Conservation (phyloP, 371 early-diverging fungal species). For the Zychaea mexicana region DNA sequence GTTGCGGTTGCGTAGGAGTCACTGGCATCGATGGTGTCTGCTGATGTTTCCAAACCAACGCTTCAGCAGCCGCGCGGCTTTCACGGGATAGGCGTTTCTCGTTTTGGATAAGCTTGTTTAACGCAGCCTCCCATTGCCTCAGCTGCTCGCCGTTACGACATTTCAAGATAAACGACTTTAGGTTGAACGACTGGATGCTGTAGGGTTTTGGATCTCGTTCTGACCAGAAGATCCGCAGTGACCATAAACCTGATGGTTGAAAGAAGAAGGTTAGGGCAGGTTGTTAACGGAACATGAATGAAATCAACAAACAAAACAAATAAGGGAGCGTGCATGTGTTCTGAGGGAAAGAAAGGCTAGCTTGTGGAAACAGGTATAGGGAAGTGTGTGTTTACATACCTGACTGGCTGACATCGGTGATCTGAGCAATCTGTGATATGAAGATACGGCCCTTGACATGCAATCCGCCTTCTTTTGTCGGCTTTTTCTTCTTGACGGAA, state of each 20-base stretch:
- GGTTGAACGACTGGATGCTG: conserved; percentile 45
- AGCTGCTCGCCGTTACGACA: conserved; percentile 93
- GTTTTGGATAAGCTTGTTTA: conserved; percentile 55
- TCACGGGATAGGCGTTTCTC: conserved; percentile 20
- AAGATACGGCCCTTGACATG: conserved; percentile 78
- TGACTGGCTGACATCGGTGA: conserved; percentile 68
- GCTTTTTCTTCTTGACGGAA: conserved; percentile 38
- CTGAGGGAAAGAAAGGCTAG: too few relatives aligned
- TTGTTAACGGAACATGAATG: not conserved
- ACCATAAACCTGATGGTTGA: conserved; percentile 26
- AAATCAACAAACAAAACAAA: not conserved
- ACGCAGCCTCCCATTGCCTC: conserved; percentile 78
- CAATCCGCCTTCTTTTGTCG: conserved; percentile 3
- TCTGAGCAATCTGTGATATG: conserved; percentile 78
- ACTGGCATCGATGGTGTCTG: not conserved
- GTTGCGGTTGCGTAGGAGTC: conserved; percentile 13
- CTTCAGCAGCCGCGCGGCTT: conserved; percentile 12
- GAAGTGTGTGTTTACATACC: conserved; percentile 35
- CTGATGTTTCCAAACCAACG: conserved; percentile 6
- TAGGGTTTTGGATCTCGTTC: conserved; percentile 24
- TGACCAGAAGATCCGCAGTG: conserved; percentile 37
- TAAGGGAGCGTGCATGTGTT: too few relatives aligned
- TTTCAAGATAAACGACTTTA: conserved; percentile 84
- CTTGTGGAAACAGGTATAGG: too few relatives aligned
- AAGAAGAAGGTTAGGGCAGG: not conserved